Evolutionary conservation across 2,329 filamentous ascomycete genomes (phyloP), one percentile per base, ranked within the genome.

Genomic region (Ophiostoma fasciatum): DNA sequence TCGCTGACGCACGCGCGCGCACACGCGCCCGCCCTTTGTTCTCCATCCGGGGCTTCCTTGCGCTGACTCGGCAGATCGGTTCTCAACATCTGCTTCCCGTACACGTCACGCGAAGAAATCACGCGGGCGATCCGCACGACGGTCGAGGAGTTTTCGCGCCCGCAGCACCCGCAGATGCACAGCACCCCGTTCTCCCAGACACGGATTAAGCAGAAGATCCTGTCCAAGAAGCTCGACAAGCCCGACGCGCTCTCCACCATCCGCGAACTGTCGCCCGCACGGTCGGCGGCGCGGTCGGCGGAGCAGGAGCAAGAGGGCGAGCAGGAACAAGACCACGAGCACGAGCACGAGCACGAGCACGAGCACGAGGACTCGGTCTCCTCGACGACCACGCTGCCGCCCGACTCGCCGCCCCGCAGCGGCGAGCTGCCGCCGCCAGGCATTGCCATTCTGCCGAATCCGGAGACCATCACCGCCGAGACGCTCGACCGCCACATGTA

Each of bases 81-180:
- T 21, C 64, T 98, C 35, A 98, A 98, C 53, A 85, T 98, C 44
- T 98, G 90, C 63, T 96, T 96, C 51, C 90, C 90, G 0, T 98
- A 98, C 52, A 96, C 90, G 0, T 93, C 87, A 5, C 73, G 90
- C 45, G 85, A 94, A 50, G 90, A 98, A 54, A 96, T 98, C 46
- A 92, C 88, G 1, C 76, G 81, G 4, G 83, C 88, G 6, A 82
- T 98, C 46, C 78, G 82, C 44, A 74, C 78, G 28, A 94, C 88
- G 0, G 87, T 98, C 8, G 67, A 81, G 39, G 82, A 94, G 41
- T 96, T 84, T 56, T 82, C 81, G 41, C 76, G 71, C 35, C 81
- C 84, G 5, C 65, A 82, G 17, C 65, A 67, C 11, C 64, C 81
- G 14, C 66, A 67, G 12, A 68, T 71, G 23, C 68, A 65, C 47